A percentile compares a stretch with the other conserved stretches of the same genome.
Conservation (phyloP, 257 asterid species). For the Gentiana dahurica region DNA sequence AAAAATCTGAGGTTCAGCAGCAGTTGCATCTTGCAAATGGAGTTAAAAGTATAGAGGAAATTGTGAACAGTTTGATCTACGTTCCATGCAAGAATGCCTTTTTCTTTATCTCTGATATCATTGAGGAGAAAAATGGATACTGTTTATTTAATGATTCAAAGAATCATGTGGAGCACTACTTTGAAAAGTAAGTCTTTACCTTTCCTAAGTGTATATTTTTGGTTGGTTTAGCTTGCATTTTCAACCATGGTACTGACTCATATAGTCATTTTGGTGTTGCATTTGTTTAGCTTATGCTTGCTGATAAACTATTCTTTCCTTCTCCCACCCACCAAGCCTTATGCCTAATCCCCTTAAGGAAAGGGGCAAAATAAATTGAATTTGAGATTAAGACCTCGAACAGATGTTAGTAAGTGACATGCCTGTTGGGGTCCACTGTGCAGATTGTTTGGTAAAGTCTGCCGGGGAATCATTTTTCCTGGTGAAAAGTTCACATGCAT, state of each 20-base stretch:
- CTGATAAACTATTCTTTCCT: not conserved
- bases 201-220: not conserved
- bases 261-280: not conserved
- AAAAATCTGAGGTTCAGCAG: constrained; percentile 26
- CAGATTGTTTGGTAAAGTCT: too few species aligned
- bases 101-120: constrained; percentile 68
- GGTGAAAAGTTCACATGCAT: too few species aligned
- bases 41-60: constrained; percentile 38
- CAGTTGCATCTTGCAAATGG: constrained; percentile 74
- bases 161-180: constrained; percentile 57
- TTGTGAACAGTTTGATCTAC: constrained; percentile 72
- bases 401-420: too few species aligned
- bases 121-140: constrained; percentile 41
- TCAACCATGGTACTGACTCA: not conserved
- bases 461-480: too few species aligned
- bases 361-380: too few species aligned
- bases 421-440: too few species aligned
- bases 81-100: constrained; percentile 61
- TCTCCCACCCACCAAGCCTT: too few species aligned
- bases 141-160: constrained; percentile 38
- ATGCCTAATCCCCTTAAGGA: too few species aligned
- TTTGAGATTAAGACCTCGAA: too few species aligned
- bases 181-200: constrained; percentile 42
- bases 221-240: not conserved
- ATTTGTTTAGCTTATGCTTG: not conserved